A percentile compares a stretch with the other conserved stretches of the same genome.
phyloP scores from a whole-genome alignment of 2,329 filamentous ascomycete species.

The Blastomyces emzantsi region DNA sequence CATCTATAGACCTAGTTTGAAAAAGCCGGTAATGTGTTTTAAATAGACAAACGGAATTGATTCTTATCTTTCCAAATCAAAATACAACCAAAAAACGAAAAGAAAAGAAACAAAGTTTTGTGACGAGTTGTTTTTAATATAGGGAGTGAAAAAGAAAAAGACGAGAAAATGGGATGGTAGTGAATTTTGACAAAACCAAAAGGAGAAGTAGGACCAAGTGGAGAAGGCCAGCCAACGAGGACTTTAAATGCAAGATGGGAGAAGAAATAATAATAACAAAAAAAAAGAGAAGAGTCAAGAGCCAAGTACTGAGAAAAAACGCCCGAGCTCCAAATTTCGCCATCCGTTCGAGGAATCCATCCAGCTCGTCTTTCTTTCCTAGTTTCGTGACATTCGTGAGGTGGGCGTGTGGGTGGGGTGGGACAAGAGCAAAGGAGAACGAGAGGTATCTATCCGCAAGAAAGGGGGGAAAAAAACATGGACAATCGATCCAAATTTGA shows the following conservation, averaged over 20 bases:
- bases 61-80: not conserved
- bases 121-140: not conserved
- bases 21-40: not conserved
- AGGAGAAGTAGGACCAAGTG: not conserved
- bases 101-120: not conserved
- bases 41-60: not conserved
- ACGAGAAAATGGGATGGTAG: not conserved
- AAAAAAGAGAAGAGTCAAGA: not conserved
- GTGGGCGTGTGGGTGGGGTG: not conserved
- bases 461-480: not conserved
- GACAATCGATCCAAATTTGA: not conserved
- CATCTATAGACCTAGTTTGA: not conserved
- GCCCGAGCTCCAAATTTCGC: not conserved
- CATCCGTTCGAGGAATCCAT: not conserved
- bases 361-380: not conserved
- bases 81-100: not conserved
- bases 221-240: too few species aligned
- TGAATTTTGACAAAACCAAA: not conserved
- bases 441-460: not conserved
- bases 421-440: not conserved
- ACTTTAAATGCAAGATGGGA: too few species aligned
- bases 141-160: not conserved
- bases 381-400: conserved; percentile 4
- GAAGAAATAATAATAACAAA: not conserved
- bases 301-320: not conserved